Evolutionary conservation across 345 rosid species (phyloP), one percentile per base, ranked within the genome.

Genomic region (Arabis alpina): DNA sequence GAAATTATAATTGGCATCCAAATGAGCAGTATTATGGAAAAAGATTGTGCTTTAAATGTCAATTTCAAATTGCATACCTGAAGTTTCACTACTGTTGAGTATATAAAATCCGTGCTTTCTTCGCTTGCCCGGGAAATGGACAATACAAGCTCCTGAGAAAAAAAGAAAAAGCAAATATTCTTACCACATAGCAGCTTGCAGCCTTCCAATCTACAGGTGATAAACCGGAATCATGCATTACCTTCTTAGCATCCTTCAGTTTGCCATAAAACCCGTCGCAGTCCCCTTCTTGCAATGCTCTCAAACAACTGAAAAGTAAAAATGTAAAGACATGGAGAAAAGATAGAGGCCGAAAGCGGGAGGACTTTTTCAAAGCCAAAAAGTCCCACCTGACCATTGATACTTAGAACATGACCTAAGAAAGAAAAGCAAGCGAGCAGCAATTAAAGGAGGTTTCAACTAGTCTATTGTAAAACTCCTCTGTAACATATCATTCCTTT

Each of bases 211-310:
- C 27, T 56, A 53, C 48, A 9, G 32, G 25, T 61, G 53, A 71
- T 44, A 44, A 58, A 80, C 58, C 11, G 12, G 8, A 68, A 47
- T 28, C 49, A 74, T 49, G 53, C 24, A 44, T 56, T 71, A 91
- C 98, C 98, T 89, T 85, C 81, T 93, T 93, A 37, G 96, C 82
- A 64, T 61, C 75, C 76, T 76, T 76, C 74, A 93, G 75, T 64
- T 81, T 91, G 67, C 72, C 77, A 53, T 70, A 77, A 64, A 93
- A 91, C 55, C 90, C 97, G 54, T 77, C 83, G 74, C 50, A 73
- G 76, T 86, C 87, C 77, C 97, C 98, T 81, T 91, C 97, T 78
- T 81, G 84, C 76, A 93, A 80, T 66, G 93, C 92, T 82, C 83
- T 82, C 82, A 93, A 82, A 80, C 96, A 93, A 77, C 98, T 93